A percentile compares a stretch with the other conserved stretches of the same genome.
Evolutionary conservation across 805 yeast genomes (phyloP).

Genomic region (Metschnikowia peoriensis): DNA sequence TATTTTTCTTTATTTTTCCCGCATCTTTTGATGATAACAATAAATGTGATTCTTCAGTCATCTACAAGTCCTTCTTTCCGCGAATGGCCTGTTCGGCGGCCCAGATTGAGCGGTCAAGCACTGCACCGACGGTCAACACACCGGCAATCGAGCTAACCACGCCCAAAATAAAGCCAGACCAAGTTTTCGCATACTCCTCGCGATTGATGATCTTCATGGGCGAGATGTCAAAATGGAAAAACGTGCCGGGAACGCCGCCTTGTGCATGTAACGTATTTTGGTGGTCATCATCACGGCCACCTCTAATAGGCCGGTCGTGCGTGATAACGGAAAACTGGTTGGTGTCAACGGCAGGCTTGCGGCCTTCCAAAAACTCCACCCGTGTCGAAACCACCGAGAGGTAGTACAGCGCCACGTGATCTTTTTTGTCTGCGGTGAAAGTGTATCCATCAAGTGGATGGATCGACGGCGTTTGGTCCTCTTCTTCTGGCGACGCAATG

Average conservation of each 20-base stretch:
- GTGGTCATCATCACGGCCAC: conserved; percentile 91
- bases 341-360: conserved; percentile 55
- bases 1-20: background rate
- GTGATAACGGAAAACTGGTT: conserved; percentile 87
- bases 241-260: conserved; percentile 92
- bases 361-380: conserved; percentile 62
- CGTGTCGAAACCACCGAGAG: conserved; percentile 89
- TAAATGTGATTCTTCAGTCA: too few species aligned
- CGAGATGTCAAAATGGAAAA: conserved; percentile 84
- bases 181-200: conserved; percentile 69
- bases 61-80: conserved; percentile 58
- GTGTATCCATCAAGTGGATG: conserved; percentile 66
- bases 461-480: conserved; percentile 39
- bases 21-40: background rate
- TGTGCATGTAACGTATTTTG: conserved; percentile 75
- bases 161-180: conserved; percentile 80
- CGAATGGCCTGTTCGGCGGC: conserved; percentile 79
- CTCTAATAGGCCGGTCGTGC: conserved; percentile 80
- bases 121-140: conserved; percentile 86
- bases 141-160: conserved; percentile 92
- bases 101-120: conserved; percentile 83
- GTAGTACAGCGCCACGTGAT: conserved; percentile 71
- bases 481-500: conserved; percentile 18
- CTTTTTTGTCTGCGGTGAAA: conserved; percentile 46
- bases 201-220: conserved; percentile 88